A percentile compares a stretch with the other conserved stretches of the same genome.
These are phyloP conservation scores for Talaromyces sp. DNA, from an alignment of 2,329 filamentous ascomycete species.

Conservation along the genomic window DNA sequence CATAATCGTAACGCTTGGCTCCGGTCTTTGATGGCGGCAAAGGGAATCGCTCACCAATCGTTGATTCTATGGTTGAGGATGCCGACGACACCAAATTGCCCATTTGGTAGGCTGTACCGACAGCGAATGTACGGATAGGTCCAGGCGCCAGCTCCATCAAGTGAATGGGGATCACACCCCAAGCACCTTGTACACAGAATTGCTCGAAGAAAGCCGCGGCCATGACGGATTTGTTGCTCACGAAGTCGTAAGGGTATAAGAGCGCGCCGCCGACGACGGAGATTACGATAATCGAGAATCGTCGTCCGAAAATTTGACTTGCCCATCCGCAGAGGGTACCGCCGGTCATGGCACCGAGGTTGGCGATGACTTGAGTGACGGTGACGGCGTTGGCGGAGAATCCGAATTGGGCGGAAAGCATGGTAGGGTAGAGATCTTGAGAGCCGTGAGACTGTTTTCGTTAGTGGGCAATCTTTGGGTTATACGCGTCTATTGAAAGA, in stretches of 20 bases:
- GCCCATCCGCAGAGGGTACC: constrained; percentile 64
- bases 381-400: constrained; percentile 59
- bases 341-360: constrained; percentile 67
- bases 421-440: constrained; percentile 62
- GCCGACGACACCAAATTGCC: constrained; percentile 14
- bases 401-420: constrained; percentile 57
- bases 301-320: constrained; percentile 66
- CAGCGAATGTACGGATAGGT: constrained; percentile 59
- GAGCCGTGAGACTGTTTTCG: constrained; percentile 61
- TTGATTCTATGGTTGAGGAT: constrained; percentile 35
- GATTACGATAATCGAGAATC: constrained; percentile 65
- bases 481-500: background rate
- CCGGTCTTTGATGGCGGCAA: constrained; percentile 55
- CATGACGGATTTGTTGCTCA: constrained; percentile 60
- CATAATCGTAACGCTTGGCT: constrained; percentile 64
- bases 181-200: constrained; percentile 73
- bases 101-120: constrained; percentile 59
- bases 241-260: constrained; percentile 79
- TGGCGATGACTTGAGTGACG: constrained; percentile 68
- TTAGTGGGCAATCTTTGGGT: constrained; percentile 13
- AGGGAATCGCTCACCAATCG: constrained; percentile 67
- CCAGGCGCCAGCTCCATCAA: constrained; percentile 63
- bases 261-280: constrained; percentile 67
- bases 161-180: constrained; percentile 70
- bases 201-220: constrained; percentile 82